Evolutionary conservation across 1,284 basidiomycete genomes (phyloP).

Genomic region (Porogramme epimiltina): DNA sequence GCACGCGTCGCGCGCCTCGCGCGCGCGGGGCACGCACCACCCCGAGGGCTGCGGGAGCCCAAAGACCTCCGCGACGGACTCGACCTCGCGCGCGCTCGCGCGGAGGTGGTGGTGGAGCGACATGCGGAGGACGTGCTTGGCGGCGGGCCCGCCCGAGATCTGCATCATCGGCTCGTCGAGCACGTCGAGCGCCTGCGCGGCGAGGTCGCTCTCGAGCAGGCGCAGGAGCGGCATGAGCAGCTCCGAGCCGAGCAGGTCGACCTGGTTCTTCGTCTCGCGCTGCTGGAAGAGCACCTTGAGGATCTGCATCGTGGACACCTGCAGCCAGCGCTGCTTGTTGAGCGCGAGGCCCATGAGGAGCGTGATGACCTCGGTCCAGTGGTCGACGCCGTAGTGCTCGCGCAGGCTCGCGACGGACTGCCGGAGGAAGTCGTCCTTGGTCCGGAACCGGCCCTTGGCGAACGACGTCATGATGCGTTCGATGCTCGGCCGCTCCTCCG

Average conservation of each 20-base stretch:
- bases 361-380: constrained; percentile 79
- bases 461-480: constrained; percentile 89
- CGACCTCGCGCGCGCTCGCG: constrained; percentile 42
- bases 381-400: constrained; percentile 74
- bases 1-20: constrained; percentile 62
- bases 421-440: constrained; percentile 91
- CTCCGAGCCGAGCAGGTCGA: constrained; percentile 81
- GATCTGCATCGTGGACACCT: constrained; percentile 83
- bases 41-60: constrained; percentile 81
- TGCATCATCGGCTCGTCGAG: constrained; percentile 87
- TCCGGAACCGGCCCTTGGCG: constrained; percentile 85
- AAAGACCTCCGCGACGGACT: constrained; percentile 72
- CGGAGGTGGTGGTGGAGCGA: constrained; percentile 67
- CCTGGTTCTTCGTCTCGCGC: constrained; percentile 74
- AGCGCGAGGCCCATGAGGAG: constrained; percentile 86
- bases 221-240: constrained; percentile 89
- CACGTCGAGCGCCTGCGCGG: constrained; percentile 86
- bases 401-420: constrained; percentile 86
- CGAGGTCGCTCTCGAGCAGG: constrained; percentile 83
- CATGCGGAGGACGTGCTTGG: constrained; percentile 86
- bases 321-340: constrained; percentile 83
- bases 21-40: constrained; percentile 80
- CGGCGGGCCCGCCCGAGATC: constrained; percentile 74
- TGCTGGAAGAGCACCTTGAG: constrained; percentile 89
- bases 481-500: constrained; percentile 75